Base-by-base conservation (phyloP, 1,139 yeast genomes). In the Sugiyamaella castrensis region DNA sequence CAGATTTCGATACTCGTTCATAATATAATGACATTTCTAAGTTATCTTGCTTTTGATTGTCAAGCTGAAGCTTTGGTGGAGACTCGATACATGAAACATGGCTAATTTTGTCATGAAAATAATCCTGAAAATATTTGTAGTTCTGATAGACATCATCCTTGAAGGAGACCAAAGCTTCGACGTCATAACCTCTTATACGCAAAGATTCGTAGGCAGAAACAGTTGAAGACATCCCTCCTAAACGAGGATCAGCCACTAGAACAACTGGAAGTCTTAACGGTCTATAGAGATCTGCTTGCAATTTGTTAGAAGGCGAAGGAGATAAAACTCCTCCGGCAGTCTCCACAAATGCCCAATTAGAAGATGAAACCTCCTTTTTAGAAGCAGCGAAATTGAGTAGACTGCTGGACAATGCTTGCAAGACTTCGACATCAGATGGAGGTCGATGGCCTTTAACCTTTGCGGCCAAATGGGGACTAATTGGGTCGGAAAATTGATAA, bases 281-380 rank as follows among this genome's bases (percentile, higher is more conserved):
- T 29, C 66, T 47, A 41, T 55, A 61, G 19, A 61, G 46, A 43
- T 62, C 64, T 5, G 63, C 61, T 43, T 62, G 66, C 1, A 55
- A 48, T 1, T 56, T 43, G 19, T 59, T 57, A 2, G 58, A 48
- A 2, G 63, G 64, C 1, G 58, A 52, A 1, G 66, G 66, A 5
- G 64, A 59, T 28, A 61, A 52, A 1, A 59, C 64, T 7, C 66
- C 66, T 2, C 66, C 66, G 13, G 66, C 66, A 1, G 66, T 56
- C 43, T 62, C 66, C 4, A 59, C 52, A 27, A 62, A 36, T 8
- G 57, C 56, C 56, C 57, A 57, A 1, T 40, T 32, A 15, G 41
- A 27, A 10, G 30, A 19, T 8, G 41, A 41, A 15, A 26, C 27
- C 13, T 16, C 26, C 24, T 5, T 19, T 3, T 19, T 19, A 19